Base-by-base conservation (phyloP, 495 filamentous ascomycete species). In the Apiosordaria backusii region DNA sequence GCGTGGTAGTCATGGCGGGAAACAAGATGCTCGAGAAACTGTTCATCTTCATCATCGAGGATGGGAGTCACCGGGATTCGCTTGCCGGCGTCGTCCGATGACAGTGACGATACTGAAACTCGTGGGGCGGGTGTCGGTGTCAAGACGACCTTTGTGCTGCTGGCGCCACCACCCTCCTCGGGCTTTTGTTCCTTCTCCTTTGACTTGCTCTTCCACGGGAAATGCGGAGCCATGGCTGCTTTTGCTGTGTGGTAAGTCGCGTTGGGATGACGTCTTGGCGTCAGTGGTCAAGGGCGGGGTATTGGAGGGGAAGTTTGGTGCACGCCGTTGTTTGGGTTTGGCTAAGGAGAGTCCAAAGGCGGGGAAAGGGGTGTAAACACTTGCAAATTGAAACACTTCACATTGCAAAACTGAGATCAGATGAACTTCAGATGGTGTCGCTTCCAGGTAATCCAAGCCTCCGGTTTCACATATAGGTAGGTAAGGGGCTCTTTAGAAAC, bases 21-120 rank as follows among this genome's bases (percentile, higher is more conserved):
- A 2, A 79, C 78, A 21, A 83, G 72, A 7, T 69, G 75, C 69
- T 80, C 77, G 53, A 83, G 74, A 65, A 82, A 83, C 40, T 66
- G 64, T 66, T 81, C 75, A 68, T 83, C 81, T 10, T 79, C 77
- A 15, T 72, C 70, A 63, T 80, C 73, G 55, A 83, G 76, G 23
- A 83, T 63, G 1, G 76, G 74, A 53, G 70, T 62, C 10, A 27
- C 59, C 25, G 23, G 25, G 18, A 57, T 1, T 15, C 64, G 58
- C 4, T 60, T 24, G 55, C 65, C 3, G 63, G 27, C n/a, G 29
- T 53, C 35, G 61, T 25, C 27, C 26, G 13, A 45, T 45, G 35
- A 45, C 3, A 45, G 35, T 1, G 35, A 45, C 35, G 35, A 45
- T 45, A 45, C 35, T 45, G 35, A 45, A 45, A 23, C 52, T 22